Conservation (phyloP, 768 basidiomycete genomes). For the Mycena haematopus region DNA sequence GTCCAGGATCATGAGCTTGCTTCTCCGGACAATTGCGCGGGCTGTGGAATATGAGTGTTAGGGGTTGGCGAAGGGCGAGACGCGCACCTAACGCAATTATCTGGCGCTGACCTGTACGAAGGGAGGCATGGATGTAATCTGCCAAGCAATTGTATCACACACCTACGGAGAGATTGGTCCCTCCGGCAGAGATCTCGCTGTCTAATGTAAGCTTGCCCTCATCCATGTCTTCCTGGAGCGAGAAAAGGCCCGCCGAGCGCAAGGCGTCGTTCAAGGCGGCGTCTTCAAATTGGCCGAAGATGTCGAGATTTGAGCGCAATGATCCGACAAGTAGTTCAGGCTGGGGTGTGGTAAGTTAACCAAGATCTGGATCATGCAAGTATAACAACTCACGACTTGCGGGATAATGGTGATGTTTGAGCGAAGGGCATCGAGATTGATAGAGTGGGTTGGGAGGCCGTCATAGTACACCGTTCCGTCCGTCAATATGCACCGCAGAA, state of each 20-base stretch:
- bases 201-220: neutral
- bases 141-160: too few relatives aligned
- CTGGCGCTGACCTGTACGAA: neutral
- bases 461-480: neutral
- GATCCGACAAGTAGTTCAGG: neutral
- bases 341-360: neutral
- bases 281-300: neutral
- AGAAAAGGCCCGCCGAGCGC: neutral
- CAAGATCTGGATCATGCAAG: neutral
- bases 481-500: neutral
- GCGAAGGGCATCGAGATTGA: neutral
- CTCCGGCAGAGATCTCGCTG: neutral
- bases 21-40: slow-evolving; percentile 35
- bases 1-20: slow-evolving; percentile 21
- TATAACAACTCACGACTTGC: neutral
- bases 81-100: neutral
- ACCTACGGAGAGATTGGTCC: neutral
- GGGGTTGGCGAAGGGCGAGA: too few relatives aligned
- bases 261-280: neutral
- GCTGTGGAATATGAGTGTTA: neutral
- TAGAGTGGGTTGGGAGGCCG: neutral
- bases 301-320: neutral
- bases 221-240: neutral
- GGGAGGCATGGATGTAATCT: too few relatives aligned
- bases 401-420: neutral